Evolutionary conservation across 108 stramenopile species (phyloP).

Genomic region (Stephanodiscus minutulus): DNA sequence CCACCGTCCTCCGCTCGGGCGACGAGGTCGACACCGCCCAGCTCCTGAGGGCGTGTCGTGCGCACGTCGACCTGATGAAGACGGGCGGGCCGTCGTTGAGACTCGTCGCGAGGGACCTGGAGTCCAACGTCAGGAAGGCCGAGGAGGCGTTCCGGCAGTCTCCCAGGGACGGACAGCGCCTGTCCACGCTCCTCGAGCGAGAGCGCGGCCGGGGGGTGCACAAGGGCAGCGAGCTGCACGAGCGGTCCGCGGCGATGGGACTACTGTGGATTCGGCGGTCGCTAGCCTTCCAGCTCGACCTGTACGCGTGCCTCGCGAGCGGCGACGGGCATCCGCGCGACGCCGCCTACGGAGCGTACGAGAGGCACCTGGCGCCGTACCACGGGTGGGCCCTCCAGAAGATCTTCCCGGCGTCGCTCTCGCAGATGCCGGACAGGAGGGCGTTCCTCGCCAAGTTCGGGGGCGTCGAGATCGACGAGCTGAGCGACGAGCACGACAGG

Average conservation of each 20-base stretch:
- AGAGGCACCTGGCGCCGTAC: conserved; percentile 35
- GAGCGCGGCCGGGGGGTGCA: conserved; percentile 48
- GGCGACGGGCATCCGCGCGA: conserved; percentile 24
- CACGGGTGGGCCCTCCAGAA: conserved; percentile 56
- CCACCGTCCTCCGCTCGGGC: conserved; percentile 34
- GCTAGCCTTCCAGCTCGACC: conserved; percentile 54
- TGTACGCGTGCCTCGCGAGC: conserved; percentile 44
- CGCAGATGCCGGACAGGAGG: conserved; percentile 30
- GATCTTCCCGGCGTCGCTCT: conserved; percentile 38
- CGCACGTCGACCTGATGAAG: conserved; percentile 46
- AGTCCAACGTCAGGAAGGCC: conserved; percentile 56
- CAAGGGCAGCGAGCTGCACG: conserved; percentile 46
- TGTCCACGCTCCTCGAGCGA: conserved; percentile 22
- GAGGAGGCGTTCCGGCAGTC: conserved; percentile 42
- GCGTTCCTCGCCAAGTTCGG: conserved; percentile 46
- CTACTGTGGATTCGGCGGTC: conserved; percentile 65
- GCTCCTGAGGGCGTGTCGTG: conserved; percentile 52
- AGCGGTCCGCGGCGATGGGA: conserved; percentile 66
- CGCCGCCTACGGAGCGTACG: conserved; percentile 46
- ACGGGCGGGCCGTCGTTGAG: conserved; percentile 39
- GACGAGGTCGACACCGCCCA: conserved; percentile 51
- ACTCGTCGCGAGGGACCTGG: conserved; percentile 58
- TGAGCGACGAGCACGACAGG: conserved; percentile 26
- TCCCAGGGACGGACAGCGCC: conserved; percentile 16
- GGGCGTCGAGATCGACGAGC: conserved; percentile 43